phyloP scores from a whole-genome alignment of 2,329 filamentous ascomycete genomes.

The Amauroascus niger region DNA sequence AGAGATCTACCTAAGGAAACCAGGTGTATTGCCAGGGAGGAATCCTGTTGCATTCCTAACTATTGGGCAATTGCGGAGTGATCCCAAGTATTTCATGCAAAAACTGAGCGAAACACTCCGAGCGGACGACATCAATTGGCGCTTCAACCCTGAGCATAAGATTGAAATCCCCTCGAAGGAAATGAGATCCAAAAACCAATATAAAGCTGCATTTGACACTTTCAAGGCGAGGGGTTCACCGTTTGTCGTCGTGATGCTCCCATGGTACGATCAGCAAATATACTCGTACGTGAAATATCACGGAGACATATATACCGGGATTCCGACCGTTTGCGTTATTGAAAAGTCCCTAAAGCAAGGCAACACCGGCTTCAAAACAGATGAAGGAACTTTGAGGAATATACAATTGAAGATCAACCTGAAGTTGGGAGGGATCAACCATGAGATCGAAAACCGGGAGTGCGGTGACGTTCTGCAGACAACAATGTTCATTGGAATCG shows the following conservation, averaged over 20 bases:
- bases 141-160: neutral
- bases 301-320: slow-evolving; percentile 17
- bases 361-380: neutral
- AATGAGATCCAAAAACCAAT: neutral
- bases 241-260: slow-evolving; percentile 18
- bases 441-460: slow-evolving; percentile 47
- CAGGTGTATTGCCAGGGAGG: neutral
- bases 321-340: slow-evolving; percentile 17
- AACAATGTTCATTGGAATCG: slow-evolving; percentile 80
- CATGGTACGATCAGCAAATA: slow-evolving; percentile 12
- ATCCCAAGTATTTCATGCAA: neutral
- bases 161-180: neutral
- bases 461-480: slow-evolving; percentile 43
- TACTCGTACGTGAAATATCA: slow-evolving; percentile 19
- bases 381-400: slow-evolving; percentile 42
- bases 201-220: neutral
- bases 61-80: neutral
- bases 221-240: slow-evolving; percentile 1
- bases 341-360: slow-evolving; percentile 1
- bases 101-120: neutral
- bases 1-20: neutral
- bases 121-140: slow-evolving; percentile 10
- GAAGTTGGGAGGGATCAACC: slow-evolving; percentile 63
- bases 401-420: slow-evolving; percentile 71
- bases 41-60: neutral